A percentile compares a stretch with the other conserved stretches of the same genome.
These are phyloP conservation scores for Passalora sequoiae DNA, from an alignment of 2,329 filamentous ascomycete species.

Conservation along the genomic window DNA sequence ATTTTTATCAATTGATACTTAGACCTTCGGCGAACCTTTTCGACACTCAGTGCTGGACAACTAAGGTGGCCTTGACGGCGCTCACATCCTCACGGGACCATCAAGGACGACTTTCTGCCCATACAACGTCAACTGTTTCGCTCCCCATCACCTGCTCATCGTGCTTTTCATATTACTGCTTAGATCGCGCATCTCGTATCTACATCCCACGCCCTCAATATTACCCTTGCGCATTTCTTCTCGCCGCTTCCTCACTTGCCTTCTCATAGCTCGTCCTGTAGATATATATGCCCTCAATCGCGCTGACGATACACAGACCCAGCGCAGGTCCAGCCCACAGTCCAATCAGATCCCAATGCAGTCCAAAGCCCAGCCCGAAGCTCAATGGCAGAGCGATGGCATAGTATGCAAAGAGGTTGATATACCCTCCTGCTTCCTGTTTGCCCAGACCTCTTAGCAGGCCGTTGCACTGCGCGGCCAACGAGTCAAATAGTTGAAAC, in stretches of 20 bases:
- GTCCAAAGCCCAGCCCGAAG: conserved; percentile 69
- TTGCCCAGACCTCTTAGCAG: conserved; percentile 80
- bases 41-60: too few relatives aligned
- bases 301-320: conserved; percentile 58
- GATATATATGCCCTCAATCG: conserved; percentile 55
- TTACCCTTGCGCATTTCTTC: conserved; percentile 43
- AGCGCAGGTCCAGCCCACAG: conserved; percentile 65
- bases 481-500: conserved; percentile 84
- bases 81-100: too few relatives aligned
- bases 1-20: too few relatives aligned
- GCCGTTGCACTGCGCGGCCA: conserved; percentile 75
- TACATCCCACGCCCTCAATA: too few relatives aligned
- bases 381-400: conserved; percentile 76
- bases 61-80: too few relatives aligned
- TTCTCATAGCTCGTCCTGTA: conserved; percentile 51
- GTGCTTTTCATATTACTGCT: too few relatives aligned
- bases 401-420: conserved; percentile 84
- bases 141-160: too few relatives aligned
- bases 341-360: conserved; percentile 71
- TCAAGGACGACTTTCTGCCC: too few relatives aligned
- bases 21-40: too few relatives aligned
- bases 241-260: conserved; percentile 56
- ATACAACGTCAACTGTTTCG: too few relatives aligned
- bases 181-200: too few relatives aligned
- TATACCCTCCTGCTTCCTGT: conserved; percentile 84